Conservation (phyloP, 2,329 filamentous ascomycete species). For the Endothia cerciana region DNA sequence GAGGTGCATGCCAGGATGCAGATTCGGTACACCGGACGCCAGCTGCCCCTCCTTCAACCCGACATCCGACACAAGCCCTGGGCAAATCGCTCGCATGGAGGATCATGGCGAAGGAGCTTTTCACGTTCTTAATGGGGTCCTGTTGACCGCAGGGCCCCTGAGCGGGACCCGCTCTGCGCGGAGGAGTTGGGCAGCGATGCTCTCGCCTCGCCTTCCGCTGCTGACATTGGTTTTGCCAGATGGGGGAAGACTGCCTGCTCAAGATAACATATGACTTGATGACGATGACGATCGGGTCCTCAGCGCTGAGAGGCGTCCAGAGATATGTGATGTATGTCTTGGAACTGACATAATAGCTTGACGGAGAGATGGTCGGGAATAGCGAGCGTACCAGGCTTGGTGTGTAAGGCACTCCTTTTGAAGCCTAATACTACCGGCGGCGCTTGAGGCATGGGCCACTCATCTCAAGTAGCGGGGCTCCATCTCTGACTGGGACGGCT, state of each 20-base stretch:
- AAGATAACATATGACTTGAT: slow-evolving; percentile 8
- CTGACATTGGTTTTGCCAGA: slow-evolving; percentile 9
- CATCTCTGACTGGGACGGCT: slow-evolving; percentile 20
- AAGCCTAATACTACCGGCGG: slow-evolving; percentile 18
- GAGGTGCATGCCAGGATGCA: slow-evolving; percentile 10
- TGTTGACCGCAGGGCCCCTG: background rate
- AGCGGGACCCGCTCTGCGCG: slow-evolving; percentile 4
- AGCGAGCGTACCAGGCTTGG: slow-evolving; percentile 8
- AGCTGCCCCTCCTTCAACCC: background rate
- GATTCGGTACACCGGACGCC: background rate
- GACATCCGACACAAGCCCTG: background rate
- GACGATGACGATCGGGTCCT: background rate
- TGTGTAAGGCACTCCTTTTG: slow-evolving; percentile 14
- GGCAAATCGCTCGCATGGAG: background rate
- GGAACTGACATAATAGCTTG: slow-evolving; percentile 11
- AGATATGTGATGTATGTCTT: slow-evolving; percentile 25
- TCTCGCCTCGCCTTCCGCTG: slow-evolving; percentile 1
- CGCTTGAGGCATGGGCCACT: slow-evolving; percentile 21
- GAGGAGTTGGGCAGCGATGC: slow-evolving; percentile 3
- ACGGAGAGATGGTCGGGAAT: background rate
- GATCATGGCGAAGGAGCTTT: slow-evolving; percentile 5
- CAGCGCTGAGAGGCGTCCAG: slow-evolving; percentile 19
- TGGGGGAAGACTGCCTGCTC: slow-evolving; percentile 7
- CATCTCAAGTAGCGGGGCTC: slow-evolving; percentile 18
- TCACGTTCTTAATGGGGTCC: background rate